These are phyloP conservation scores for Colletotrichum sp. DNA, from an alignment of 2,329 filamentous ascomycete species.

Conservation along the genomic window DNA sequence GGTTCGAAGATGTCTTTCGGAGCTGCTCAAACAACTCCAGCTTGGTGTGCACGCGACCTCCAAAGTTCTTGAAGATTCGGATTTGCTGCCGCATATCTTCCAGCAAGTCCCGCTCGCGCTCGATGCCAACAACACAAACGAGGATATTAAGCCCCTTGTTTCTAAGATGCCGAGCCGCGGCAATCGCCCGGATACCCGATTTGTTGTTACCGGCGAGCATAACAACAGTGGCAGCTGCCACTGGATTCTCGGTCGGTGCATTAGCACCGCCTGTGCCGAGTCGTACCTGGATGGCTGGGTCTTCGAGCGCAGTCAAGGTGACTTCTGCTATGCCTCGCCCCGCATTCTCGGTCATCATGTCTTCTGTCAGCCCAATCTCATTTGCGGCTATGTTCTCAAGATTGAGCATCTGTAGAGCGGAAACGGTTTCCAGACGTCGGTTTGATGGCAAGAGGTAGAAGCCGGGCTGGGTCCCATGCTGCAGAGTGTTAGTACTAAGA, in stretches of 20 bases:
- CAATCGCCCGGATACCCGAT: slow-evolving; percentile 82
- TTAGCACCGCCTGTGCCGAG: slow-evolving; percentile 43
- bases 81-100: slow-evolving; percentile 83
- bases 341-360: slow-evolving; percentile 91
- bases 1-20: slow-evolving; percentile 45
- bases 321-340: slow-evolving; percentile 89
- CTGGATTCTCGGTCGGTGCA: slow-evolving; percentile 28
- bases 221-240: slow-evolving; percentile 54
- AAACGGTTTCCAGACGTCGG: slow-evolving; percentile 66
- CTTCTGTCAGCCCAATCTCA: slow-evolving; percentile 85
- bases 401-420: slow-evolving; percentile 85
- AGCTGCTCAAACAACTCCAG: slow-evolving; percentile 66
- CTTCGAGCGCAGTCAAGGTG: slow-evolving; percentile 71
- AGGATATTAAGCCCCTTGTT: slow-evolving; percentile 84
- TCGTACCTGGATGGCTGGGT: slow-evolving; percentile 63
- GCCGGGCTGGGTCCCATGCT: slow-evolving; percentile 39
- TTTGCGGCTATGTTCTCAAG: slow-evolving; percentile 90
- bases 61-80: slow-evolving; percentile 82
- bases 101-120: slow-evolving; percentile 80
- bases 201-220: slow-evolving; percentile 97
- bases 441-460: slow-evolving; percentile 61
- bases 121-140: slow-evolving; percentile 83
- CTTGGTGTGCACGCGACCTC: slow-evolving; percentile 73
- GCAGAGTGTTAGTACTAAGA: slow-evolving; percentile 32
- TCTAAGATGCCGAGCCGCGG: slow-evolving; percentile 84